Evolutionary conservation across 169 alveolate genomes (phyloP).

Genomic region (Cryptosporidium tyzzeri): DNA sequence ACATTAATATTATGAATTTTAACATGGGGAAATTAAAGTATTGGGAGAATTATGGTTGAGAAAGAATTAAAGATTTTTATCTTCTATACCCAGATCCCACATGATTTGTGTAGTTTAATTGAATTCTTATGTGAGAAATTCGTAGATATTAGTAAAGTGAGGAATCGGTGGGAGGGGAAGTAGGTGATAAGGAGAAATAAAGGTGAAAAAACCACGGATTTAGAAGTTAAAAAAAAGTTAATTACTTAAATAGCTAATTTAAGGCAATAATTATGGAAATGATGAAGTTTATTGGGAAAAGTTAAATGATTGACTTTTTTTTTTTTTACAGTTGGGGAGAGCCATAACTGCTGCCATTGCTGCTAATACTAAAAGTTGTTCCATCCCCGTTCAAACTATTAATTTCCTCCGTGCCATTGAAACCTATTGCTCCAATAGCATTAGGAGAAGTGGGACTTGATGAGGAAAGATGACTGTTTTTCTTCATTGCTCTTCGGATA

Average conservation of each 20-base stretch:
- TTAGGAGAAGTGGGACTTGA: background rate
- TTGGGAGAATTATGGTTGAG: background rate
- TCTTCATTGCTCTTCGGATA: conserved; percentile 8
- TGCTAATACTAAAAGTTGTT: background rate
- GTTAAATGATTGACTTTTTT: background rate
- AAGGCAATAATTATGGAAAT: background rate
- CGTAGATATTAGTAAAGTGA: too few species aligned
- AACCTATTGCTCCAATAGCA: background rate
- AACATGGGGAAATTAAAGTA: background rate
- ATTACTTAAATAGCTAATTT: background rate
- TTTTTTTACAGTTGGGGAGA: background rate
- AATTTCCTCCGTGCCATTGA: background rate
- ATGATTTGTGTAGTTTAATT: too few species aligned
- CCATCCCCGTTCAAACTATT: conserved; percentile 1
- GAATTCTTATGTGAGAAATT: too few species aligned
- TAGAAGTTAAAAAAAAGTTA: background rate
- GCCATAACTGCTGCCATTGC: conserved; percentile 6
- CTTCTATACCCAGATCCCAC: background rate
- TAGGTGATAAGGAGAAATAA: background rate
- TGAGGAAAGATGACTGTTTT: conserved; percentile 1
- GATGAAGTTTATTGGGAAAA: background rate
- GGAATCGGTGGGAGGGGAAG: too few species aligned
- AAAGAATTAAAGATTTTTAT: too few species aligned
- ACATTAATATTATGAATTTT: too few species aligned
- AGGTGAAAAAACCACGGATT: too few species aligned